Percentiles rank a stretch among this genome's conserved stretches.
These are phyloP conservation scores for Eucalyptus sp. DNA, from an alignment of 345 rosid species.

Conservation along the genomic window DNA sequence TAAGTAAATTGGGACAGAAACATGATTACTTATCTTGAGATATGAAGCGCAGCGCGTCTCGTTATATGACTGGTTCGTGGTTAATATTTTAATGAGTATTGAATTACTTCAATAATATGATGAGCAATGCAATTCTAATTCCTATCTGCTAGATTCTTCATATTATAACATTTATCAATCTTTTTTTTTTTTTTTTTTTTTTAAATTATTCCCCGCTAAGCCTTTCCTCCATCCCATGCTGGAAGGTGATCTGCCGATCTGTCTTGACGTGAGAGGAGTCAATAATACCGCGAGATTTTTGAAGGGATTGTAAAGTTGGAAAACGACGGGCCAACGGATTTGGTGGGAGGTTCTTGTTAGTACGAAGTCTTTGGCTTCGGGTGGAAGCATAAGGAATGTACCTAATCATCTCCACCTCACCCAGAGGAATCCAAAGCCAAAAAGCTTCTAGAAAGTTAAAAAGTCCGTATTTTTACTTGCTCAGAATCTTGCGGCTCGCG, in stretches of 20 bases:
- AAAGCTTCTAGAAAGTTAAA: neutral
- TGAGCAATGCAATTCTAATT: neutral
- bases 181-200: neutral
- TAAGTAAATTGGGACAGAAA: neutral
- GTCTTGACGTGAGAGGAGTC: neutral
- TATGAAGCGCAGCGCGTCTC: neutral
- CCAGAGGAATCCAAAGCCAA: neutral
- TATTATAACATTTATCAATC: neutral
- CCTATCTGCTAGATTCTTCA: neutral
- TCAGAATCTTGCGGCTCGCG: neutral
- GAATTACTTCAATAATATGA: neutral
- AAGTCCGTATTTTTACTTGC: neutral
- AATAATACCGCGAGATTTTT: neutral
- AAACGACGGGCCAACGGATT: neutral
- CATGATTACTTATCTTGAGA: neutral
- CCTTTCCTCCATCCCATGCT: neutral
- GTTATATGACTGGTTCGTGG: neutral
- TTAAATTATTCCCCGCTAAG: neutral
- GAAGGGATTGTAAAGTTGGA: neutral
- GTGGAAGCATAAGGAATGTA: neutral
- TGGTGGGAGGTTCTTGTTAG: neutral
- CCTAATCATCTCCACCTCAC: neutral
- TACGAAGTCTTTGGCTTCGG: neutral
- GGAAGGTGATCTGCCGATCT: neutral
- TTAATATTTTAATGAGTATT: neutral